Base-by-base conservation (phyloP, 805 yeast species). In the Wickerhamiella sergipiensis region DNA sequence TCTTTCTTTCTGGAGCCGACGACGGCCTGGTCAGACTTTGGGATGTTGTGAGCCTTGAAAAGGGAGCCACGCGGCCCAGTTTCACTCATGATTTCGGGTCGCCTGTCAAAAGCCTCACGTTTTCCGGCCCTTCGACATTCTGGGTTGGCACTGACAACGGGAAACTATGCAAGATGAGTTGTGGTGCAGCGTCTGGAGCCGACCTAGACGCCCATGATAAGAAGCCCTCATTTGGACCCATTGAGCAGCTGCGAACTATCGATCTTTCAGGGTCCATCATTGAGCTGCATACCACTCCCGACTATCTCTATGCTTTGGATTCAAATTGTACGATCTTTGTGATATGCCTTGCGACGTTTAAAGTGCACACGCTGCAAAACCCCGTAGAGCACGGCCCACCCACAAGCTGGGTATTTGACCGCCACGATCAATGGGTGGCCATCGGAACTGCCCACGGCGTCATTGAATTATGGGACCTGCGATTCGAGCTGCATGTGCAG, bases 391-490 rank as follows among this genome's bases (percentile, higher is more conserved):
- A 80, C 66, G 98, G 97, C 0, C 66, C 77, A 1, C 75, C 82
- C 0, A 74, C 80, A 0, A 67, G 81, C 17, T 77, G 87, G 59
- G 71, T 77, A 1, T 65, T 83, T 21, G 83, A 81, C 50, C 64
- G 67, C 0, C 67, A 71, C 15, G 66, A 70, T 23, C 67, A 75
- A 5, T 86, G 95, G 86, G 62, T 85, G 1, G 63, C 85, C 8
- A 61, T 83, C 1, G 97, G 96, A 0, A 85, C 96, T 0, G 68
- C 76, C 0, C 75, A 74, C 40, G 97, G 97, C 1, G 68, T 81
- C 0, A 61, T 92, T 29, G 80, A 79, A 55, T 65, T 90, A 15
- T 88, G 95, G 95, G 96, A 88, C 63, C 56, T 85, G 36, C 69
- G 94, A 50, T 85, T 87, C 62, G 72, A 72, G 36, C 52, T 83